Evolutionary conservation across 768 basidiomycete genomes (phyloP).

Genomic region (Hygrophorus pudorinus): DNA sequence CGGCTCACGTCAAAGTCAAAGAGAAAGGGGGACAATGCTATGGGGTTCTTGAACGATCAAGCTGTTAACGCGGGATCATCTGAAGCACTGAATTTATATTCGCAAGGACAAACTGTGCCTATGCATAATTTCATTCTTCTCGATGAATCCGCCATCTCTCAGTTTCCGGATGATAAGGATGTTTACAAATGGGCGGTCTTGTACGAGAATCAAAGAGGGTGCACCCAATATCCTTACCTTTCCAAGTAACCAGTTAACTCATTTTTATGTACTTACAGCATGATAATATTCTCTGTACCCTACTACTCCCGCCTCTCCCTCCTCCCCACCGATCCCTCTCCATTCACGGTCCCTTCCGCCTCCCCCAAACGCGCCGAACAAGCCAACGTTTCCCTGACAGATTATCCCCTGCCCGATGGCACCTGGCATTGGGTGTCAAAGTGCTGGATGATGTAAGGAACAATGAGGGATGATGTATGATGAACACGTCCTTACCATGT

Average conservation of each 20-base stretch:
- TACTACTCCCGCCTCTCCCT: constrained; percentile 65
- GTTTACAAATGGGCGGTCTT: constrained; percentile 68
- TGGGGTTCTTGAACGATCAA: neutral
- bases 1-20: constrained; percentile 10
- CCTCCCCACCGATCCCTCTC: constrained; percentile 60
- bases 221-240: constrained; percentile 12
- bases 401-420: constrained; percentile 71
- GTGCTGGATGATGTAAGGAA: constrained; percentile 56
- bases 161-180: constrained; percentile 29
- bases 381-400: constrained; percentile 44
- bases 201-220: constrained; percentile 84
- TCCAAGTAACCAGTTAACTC: neutral
- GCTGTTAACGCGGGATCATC: neutral
- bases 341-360: constrained; percentile 54
- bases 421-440: constrained; percentile 76
- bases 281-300: constrained; percentile 62
- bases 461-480: too few relatives aligned
- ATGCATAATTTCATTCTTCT: constrained; percentile 20
- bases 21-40: neutral
- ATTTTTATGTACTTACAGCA: constrained; percentile 18
- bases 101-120: neutral
- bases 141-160: constrained; percentile 16
- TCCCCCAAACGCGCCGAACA: constrained; percentile 32
- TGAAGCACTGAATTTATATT: neutral
- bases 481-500: too few relatives aligned